Evolutionary conservation across 768 basidiomycete genomes (phyloP).

Genomic region (Leccinum olivaceopallidum): DNA sequence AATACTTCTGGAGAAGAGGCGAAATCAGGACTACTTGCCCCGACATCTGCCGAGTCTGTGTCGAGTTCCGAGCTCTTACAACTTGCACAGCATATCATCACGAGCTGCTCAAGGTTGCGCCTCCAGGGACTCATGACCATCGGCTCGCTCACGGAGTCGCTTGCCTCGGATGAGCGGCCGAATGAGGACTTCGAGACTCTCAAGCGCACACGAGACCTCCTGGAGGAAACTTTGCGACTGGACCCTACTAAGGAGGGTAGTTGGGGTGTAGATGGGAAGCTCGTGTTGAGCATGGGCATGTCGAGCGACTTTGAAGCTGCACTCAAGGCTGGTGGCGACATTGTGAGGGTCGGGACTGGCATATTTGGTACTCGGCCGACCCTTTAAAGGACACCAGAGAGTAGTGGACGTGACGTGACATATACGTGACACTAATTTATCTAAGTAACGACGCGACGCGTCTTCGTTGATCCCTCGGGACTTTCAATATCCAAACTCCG

Average conservation of each 20-base stretch:
- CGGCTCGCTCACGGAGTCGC: constrained; percentile 76
- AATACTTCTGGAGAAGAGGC: constrained; percentile 93
- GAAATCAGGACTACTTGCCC: constrained; percentile 82
- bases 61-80: constrained; percentile 52
- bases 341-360: constrained; percentile 88
- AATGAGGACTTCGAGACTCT: constrained; percentile 79
- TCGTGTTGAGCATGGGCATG: constrained; percentile 94
- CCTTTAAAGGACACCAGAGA: constrained; percentile 26
- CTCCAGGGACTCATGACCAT: constrained; percentile 97
- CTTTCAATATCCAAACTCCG: constrained; percentile 32
- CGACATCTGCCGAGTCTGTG: constrained; percentile 38
- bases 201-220: constrained; percentile 57
- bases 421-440: constrained; percentile 31
- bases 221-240: constrained; percentile 47
- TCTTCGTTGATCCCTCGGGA: constrained; percentile 35
- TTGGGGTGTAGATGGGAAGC: constrained; percentile 53
- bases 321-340: constrained; percentile 77
- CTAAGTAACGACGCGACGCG: constrained; percentile 32
- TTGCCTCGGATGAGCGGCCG: constrained; percentile 39
- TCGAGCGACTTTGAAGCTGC: constrained; percentile 92
- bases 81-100: constrained; percentile 71
- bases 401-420: constrained; percentile 21
- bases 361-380: constrained; percentile 79
- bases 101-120: constrained; percentile 69
- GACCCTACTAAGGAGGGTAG: constrained; percentile 22